Evolutionary conservation across 2,329 filamentous ascomycete genomes (phyloP).

Genomic region (Aspergillus floridensis): DNA sequence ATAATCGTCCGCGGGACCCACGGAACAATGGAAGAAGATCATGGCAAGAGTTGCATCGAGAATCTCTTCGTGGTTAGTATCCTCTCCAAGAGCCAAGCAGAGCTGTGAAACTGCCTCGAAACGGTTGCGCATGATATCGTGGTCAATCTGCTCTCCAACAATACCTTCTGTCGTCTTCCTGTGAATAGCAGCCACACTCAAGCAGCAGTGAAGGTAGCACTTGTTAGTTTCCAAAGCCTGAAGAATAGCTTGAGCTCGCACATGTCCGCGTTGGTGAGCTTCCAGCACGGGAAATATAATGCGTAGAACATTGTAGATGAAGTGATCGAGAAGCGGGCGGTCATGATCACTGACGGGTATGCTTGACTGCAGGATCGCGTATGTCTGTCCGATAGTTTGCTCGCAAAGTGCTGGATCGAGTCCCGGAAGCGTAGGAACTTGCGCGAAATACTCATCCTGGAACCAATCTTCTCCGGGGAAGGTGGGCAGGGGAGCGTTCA

Average conservation of each 20-base stretch:
- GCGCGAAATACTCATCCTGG: constrained; percentile 69
- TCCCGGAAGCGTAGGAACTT: constrained; percentile 32
- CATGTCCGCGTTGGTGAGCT: constrained; percentile 79
- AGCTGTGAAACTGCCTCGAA: constrained; percentile 83
- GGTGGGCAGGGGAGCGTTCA: constrained; percentile 64
- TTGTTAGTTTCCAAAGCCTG: constrained; percentile 88
- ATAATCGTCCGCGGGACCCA: constrained; percentile 78
- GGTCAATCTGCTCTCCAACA: constrained; percentile 71
- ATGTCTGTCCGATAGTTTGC: constrained; percentile 37
- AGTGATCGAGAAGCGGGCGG: constrained; percentile 82
- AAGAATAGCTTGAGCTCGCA: constrained; percentile 77
- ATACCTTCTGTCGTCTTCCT: constrained; percentile 73
- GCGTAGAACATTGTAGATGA: constrained; percentile 81
- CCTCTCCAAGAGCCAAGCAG: constrained; percentile 74
- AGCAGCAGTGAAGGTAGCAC: constrained; percentile 90
- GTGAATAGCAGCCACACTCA: constrained; percentile 90
- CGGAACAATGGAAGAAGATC: constrained; percentile 94
- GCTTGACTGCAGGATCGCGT: constrained; percentile 63
- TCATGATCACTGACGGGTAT: constrained; percentile 87
- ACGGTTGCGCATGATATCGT: constrained; percentile 89
- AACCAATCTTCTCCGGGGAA: constrained; percentile 68
- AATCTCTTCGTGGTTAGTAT: constrained; percentile 81
- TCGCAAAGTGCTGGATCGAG: constrained; percentile 23
- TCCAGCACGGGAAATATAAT: constrained; percentile 91
- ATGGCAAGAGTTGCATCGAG: constrained; percentile 89